phyloP scores from a whole-genome alignment of 73 alveolate species.

The Effrenium voratum region DNA sequence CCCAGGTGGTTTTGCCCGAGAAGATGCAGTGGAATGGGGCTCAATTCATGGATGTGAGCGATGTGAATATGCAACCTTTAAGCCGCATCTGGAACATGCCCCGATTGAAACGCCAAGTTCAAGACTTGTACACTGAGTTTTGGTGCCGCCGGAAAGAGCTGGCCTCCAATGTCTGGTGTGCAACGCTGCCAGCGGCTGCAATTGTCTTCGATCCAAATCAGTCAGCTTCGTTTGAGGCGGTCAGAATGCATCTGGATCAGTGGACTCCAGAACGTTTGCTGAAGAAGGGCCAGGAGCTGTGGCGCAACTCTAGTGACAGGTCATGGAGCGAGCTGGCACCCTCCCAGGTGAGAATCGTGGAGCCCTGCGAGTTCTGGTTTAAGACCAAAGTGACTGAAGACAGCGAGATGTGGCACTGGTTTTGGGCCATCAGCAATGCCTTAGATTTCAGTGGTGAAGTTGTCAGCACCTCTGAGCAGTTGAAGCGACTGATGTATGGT shows the following conservation, averaged over 20 bases:
- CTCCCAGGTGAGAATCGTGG: background rate
- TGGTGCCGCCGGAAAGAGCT: background rate
- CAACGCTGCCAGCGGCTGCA: background rate
- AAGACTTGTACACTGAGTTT: background rate
- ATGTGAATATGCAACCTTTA: background rate
- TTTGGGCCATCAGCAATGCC: background rate
- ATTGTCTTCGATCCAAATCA: background rate
- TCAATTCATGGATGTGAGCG: background rate
- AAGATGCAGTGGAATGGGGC: background rate
- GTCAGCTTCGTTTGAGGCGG: background rate
- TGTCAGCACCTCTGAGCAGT: background rate
- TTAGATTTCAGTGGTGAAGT: background rate
- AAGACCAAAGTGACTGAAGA: background rate
- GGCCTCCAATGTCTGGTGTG: background rate
- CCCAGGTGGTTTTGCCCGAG: background rate
- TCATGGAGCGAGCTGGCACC: no score
- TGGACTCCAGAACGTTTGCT: background rate
- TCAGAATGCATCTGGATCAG: background rate
- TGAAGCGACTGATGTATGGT: background rate
- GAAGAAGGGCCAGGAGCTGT: background rate
- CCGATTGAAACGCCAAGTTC: background rate
- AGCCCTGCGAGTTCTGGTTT: slow-evolving; percentile 12
- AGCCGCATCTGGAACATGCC: background rate
- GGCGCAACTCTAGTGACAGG: background rate
- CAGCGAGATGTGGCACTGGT: background rate